phyloP scores from a whole-genome alignment of 805 yeast species.

The Phaffomyces thermotolerans region DNA sequence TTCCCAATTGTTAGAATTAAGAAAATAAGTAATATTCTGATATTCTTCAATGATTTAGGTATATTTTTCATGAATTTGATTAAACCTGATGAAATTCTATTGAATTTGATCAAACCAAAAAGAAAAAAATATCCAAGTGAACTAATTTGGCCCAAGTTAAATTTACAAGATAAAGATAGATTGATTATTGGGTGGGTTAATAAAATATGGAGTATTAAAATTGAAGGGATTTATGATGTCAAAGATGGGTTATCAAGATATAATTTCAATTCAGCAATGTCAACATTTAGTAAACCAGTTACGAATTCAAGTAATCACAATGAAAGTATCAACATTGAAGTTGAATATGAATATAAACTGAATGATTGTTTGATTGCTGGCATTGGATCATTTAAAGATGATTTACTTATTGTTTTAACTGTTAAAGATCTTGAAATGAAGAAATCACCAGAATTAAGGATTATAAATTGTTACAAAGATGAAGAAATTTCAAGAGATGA shows the following conservation, averaged over 20 bases:
- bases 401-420: conserved; percentile 54
- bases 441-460: conserved; percentile 65
- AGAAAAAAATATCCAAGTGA: conserved; percentile 54
- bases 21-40: conserved; percentile 53
- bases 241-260: conserved; percentile 8
- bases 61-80: conserved; percentile 58
- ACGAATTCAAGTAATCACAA: conserved; percentile 4
- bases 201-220: conserved; percentile 62
- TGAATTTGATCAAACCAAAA: conserved; percentile 48
- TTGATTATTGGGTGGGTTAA: conserved; percentile 79
- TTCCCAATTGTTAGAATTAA: conserved; percentile 70
- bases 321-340: conserved; percentile 35
- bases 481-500: conserved; percentile 77
- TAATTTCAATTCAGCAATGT: conserved; percentile 29
- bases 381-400: conserved; percentile 66
- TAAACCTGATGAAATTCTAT: conserved; percentile 37
- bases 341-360: conserved; percentile 32
- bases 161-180: conserved; percentile 55
- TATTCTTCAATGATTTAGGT: conserved; percentile 85
- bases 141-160: conserved; percentile 74
- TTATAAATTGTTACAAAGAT: conserved; percentile 58
- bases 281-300: conserved; percentile 42
- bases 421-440: conserved; percentile 29
- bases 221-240: conserved; percentile 24
- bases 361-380: conserved; percentile 60